phyloP scores from a whole-genome alignment of 768 basidiomycete species.

The Podaxis sp. region DNA sequence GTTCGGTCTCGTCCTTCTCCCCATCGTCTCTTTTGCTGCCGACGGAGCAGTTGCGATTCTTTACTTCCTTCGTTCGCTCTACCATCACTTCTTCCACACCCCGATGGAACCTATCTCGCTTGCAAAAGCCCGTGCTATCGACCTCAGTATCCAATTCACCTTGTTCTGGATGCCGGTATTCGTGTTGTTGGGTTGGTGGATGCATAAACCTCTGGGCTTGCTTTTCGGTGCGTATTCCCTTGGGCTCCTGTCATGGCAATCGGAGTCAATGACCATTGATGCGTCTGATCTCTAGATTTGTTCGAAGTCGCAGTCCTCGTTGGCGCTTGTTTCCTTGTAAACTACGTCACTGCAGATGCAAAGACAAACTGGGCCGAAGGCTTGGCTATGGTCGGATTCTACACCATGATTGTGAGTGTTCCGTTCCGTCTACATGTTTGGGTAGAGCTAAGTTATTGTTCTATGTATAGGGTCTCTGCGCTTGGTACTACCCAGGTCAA shows the following conservation, averaged over 20 bases:
- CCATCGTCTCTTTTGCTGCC: slow-evolving; percentile 71
- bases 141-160: slow-evolving; percentile 75
- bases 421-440: background rate
- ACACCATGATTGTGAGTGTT: slow-evolving; percentile 57
- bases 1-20: slow-evolving; percentile 74
- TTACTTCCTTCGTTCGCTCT: slow-evolving; percentile 50
- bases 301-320: slow-evolving; percentile 68
- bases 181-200: slow-evolving; percentile 70
- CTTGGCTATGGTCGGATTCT: slow-evolving; percentile 63
- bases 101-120: slow-evolving; percentile 51
- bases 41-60: slow-evolving; percentile 63
- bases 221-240: slow-evolving; percentile 56
- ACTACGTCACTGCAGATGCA: slow-evolving; percentile 75
- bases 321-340: slow-evolving; percentile 73
- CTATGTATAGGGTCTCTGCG: slow-evolving; percentile 48
- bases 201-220: slow-evolving; percentile 54
- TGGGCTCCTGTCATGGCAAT: background rate
- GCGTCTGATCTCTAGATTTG: slow-evolving; percentile 43
- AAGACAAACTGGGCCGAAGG: slow-evolving; percentile 85
- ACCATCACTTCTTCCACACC: slow-evolving; percentile 39
- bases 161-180: slow-evolving; percentile 81
- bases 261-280: background rate
- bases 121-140: slow-evolving; percentile 70
- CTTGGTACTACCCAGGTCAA: slow-evolving; percentile 70
- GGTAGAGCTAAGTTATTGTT: background rate